phyloP scores from a whole-genome alignment of 768 basidiomycete genomes.

The Neoboletus subvelutipes region DNA sequence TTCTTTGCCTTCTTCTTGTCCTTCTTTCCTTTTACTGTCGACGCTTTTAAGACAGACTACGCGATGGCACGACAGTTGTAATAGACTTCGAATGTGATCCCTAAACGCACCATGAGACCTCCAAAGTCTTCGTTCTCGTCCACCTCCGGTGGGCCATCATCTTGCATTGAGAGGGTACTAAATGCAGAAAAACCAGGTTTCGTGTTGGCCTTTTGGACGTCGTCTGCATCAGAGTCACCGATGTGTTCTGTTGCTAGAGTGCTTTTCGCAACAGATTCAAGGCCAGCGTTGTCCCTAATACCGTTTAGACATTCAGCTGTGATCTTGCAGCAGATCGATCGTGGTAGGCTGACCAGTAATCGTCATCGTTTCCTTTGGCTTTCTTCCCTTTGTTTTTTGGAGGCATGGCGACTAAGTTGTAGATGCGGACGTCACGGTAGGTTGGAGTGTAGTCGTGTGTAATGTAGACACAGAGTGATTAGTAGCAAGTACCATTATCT shows the following conservation, averaged over 20 bases:
- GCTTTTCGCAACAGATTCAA: slow-evolving; percentile 50
- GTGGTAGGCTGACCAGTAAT: slow-evolving; percentile 58
- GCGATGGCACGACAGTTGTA: neutral
- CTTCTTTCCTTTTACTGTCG: slow-evolving; percentile 50
- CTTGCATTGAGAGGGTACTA: slow-evolving; percentile 43
- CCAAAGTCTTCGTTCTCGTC: slow-evolving; percentile 70
- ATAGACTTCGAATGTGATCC: neutral
- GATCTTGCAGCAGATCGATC: slow-evolving; percentile 17
- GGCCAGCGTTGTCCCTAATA: slow-evolving; percentile 64
- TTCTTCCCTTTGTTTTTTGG: slow-evolving; percentile 87
- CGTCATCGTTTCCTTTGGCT: slow-evolving; percentile 76
- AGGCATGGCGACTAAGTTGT: slow-evolving; percentile 28
- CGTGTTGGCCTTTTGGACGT: slow-evolving; percentile 27
- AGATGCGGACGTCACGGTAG: neutral
- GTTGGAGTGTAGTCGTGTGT: neutral
- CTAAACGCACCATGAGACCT: slow-evolving; percentile 66
- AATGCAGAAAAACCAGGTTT: slow-evolving; percentile 51
- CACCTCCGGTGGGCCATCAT: slow-evolving; percentile 40
- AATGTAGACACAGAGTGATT: neutral
- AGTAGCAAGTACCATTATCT: slow-evolving; percentile 7
- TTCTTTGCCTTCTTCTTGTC: slow-evolving; percentile 51
- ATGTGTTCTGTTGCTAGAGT: slow-evolving; percentile 29
- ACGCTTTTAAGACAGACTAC: slow-evolving; percentile 66
- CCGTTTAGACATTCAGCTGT: slow-evolving; percentile 12
- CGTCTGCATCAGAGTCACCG: slow-evolving; percentile 45